A percentile compares a stretch with the other conserved stretches of the same genome.
These are phyloP conservation scores for Venturia nashicola DNA, from an alignment of 2,329 filamentous ascomycete genomes.

Conservation along the genomic window DNA sequence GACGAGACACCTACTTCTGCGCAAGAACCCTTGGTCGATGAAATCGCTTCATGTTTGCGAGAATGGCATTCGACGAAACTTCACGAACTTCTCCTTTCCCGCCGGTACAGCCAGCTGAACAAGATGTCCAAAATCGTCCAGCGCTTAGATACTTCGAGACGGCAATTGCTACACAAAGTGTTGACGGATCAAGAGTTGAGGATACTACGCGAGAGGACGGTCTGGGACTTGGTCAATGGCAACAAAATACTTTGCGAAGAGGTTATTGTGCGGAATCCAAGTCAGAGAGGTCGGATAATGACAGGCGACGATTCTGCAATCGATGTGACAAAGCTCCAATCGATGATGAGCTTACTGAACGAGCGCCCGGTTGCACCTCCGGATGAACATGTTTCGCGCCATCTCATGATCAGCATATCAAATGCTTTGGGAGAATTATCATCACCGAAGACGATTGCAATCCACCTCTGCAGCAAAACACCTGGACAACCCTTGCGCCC, in stretches of 20 bases:
- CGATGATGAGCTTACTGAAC: conserved; percentile 87
- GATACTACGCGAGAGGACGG: conserved; percentile 72
- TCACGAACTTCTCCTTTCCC: conserved; percentile 74
- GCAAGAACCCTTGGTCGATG: conserved; percentile 86
- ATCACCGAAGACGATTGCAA: conserved; percentile 62
- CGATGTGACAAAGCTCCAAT: conserved; percentile 81
- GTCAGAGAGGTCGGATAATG: conserved; percentile 68
- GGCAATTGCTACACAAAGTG: conserved; percentile 89
- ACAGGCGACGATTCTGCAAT: conserved; percentile 90
- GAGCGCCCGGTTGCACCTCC: conserved; percentile 57
- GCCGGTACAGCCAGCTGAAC: conserved; percentile 71
- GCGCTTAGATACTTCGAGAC: conserved; percentile 70
- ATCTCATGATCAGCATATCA: conserved; percentile 73
- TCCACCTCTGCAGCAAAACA: conserved; percentile 65
- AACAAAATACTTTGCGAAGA: conserved; percentile 92
- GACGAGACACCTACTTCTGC: conserved; percentile 88
- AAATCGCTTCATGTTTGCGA: conserved; percentile 89
- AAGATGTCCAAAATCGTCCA: conserved; percentile 69
- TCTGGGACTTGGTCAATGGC: conserved; percentile 88
- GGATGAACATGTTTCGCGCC: conserved; percentile 64
- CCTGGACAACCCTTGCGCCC: conserved; percentile 50
- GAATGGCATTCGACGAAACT: conserved; percentile 98
- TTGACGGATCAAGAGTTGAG: conserved; percentile 76
- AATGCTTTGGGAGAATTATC: conserved; percentile 65
- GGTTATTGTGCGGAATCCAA: conserved; percentile 86